Evolutionary conservation across 768 basidiomycete species (phyloP), one percentile per base, ranked within the genome.

Genomic region (Aureoboletus auriporus): DNA sequence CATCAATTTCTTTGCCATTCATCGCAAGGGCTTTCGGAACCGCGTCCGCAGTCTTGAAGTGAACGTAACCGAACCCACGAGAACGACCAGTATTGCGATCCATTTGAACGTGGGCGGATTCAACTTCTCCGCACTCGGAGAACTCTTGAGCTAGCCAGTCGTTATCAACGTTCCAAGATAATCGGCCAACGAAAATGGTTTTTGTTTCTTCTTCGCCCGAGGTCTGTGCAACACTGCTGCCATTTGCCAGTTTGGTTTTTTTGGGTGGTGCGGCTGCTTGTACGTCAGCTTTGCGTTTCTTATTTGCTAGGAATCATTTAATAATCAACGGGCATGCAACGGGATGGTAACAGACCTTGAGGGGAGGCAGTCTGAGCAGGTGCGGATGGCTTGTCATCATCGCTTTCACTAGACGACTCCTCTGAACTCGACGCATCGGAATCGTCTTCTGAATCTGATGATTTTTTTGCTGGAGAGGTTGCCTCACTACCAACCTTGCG

Each of bases 141-240:
- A 99, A 97, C 68, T 97, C 95, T 66, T 84, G 78, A 42, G 86
- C 82, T 53, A 98, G 83, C 77, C 92, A 89, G 69, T 97, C 95
- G 65, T 91, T 88, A 74, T 97, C 95, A 53, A 98, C 87, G 66
- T 89, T 90, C 94, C 94, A 99, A 11, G 92, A 94, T 39, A 99
- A 78, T 50, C 80, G 79, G 46, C 95, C 95, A 56, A 99, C 92
- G 62, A 94, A 98, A 58, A 97, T 78, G 34, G 86, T 84, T 60
- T 75, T 84, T 13, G 74, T 73, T 49, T 82, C 76, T 54, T 79
- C 76, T 54, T 79, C 76, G 9, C 27, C 35, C 1, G 70, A 61
- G 39, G 64, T 23, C 20, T 23, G 63, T 41, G 56, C 71, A 27
- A 55, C 60, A 6, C 66, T 63, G 13, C 68, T 69, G 48, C 74